These are phyloP conservation scores for Aspergillus neoniger DNA, from an alignment of 2,329 filamentous ascomycete genomes.

Conservation along the genomic window DNA sequence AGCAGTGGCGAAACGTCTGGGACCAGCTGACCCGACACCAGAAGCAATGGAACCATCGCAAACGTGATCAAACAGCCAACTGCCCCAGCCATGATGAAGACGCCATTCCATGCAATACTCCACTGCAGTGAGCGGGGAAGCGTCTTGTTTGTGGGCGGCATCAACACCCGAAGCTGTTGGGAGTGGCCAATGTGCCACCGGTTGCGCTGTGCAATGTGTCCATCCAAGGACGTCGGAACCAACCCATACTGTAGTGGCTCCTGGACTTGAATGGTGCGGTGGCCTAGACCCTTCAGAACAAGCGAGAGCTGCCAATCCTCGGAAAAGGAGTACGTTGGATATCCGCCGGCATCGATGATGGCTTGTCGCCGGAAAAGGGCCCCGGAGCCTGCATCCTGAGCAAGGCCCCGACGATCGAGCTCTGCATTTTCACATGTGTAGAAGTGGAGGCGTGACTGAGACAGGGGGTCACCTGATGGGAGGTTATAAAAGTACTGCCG, in stretches of 20 bases:
- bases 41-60: slow-evolving; percentile 22
- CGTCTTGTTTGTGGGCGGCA: slow-evolving; percentile 9
- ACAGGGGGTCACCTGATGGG: slow-evolving; percentile 33
- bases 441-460: slow-evolving; percentile 34
- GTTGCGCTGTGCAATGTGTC: slow-evolving; percentile 38
- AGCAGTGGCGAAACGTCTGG: slow-evolving; percentile 12
- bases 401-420: slow-evolving; percentile 30
- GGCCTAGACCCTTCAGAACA: slow-evolving; percentile 33
- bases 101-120: slow-evolving; percentile 26
- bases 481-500: slow-evolving; percentile 40
- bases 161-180: slow-evolving; percentile 26
- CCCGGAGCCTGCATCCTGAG: slow-evolving; percentile 39
- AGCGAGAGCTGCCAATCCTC: slow-evolving; percentile 40
- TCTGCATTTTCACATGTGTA: slow-evolving; percentile 37
- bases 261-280: slow-evolving; percentile 32
- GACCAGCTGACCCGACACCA: slow-evolving; percentile 20
- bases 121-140: slow-evolving; percentile 19
- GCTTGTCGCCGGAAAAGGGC: slow-evolving; percentile 35
- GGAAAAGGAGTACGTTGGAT: slow-evolving; percentile 37
- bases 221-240: slow-evolving; percentile 38
- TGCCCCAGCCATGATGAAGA: slow-evolving; percentile 25
- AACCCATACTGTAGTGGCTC: slow-evolving; percentile 37
- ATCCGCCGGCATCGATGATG: slow-evolving; percentile 34
- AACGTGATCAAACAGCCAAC: slow-evolving; percentile 21
- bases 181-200: slow-evolving; percentile 42